Conservation (phyloP, 225 moss, liverwort and hornwort species). For the Pleurozium schreberi region DNA sequence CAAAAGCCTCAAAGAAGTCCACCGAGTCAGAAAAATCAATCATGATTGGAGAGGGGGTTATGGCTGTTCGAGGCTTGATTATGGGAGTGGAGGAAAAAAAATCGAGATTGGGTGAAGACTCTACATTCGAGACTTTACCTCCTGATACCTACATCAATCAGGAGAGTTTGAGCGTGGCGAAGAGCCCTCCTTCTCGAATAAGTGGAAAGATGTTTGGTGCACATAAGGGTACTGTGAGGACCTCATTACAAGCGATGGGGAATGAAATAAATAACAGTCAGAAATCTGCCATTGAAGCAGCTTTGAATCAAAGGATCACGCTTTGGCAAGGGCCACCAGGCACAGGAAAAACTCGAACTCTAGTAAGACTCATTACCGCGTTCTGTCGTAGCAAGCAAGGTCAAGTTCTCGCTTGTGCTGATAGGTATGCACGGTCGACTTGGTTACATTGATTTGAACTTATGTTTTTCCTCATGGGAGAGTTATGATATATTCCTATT, state of each 20-base stretch:
- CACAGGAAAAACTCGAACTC: conserved; percentile 91
- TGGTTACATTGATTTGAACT: background rate
- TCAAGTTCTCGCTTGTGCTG: conserved; percentile 54
- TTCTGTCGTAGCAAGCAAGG: conserved; percentile 45
- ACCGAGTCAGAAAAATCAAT: conserved; percentile 19
- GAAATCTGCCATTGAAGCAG: conserved; percentile 67
- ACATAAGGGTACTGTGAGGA: conserved; percentile 45
- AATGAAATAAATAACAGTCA: conserved; percentile 76
- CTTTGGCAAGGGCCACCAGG: conserved; percentile 99
- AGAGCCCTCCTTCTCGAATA: conserved; percentile 56
- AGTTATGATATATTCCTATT: background rate
- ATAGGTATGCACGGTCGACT: conserved; percentile 28
- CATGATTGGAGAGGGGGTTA: conserved; percentile 63
- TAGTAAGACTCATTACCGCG: conserved; percentile 53
- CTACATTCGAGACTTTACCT: background rate
- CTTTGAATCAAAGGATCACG: conserved; percentile 59
- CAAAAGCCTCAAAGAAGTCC: conserved; percentile 10
- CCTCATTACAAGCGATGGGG: conserved; percentile 37
- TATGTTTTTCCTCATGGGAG: background rate
- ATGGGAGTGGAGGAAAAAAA: conserved; percentile 52
- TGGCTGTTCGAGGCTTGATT: conserved; percentile 69
- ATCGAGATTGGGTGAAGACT: conserved; percentile 8
- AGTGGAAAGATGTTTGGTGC: conserved; percentile 54
- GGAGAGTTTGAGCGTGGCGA: conserved; percentile 40
- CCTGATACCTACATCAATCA: conserved; percentile 10